phyloP scores from a whole-genome alignment of 345 rosid species.

The Toxicodendron radicans region DNA sequence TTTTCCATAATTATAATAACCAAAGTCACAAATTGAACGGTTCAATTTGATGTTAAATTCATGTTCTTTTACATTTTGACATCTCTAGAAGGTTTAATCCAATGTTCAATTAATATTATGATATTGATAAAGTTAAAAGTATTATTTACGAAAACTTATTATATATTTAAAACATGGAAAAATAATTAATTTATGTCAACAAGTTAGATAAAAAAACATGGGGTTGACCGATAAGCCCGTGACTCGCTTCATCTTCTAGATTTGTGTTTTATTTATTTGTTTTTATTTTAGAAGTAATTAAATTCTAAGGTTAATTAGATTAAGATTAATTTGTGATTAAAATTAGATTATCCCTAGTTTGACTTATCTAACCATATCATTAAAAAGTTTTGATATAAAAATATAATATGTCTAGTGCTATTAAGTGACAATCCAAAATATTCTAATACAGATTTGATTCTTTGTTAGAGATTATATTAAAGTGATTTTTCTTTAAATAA shows the following conservation, averaged over 20 bases:
- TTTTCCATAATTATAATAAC: not conserved
- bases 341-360: not conserved
- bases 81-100: no score
- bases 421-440: conserved; percentile 1
- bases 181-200: not conserved
- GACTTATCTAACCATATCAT: not conserved
- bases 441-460: conserved; percentile 15
- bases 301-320: not conserved
- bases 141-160: no score
- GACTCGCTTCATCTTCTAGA: not conserved
- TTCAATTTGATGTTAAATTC: not conserved
- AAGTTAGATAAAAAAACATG: not conserved
- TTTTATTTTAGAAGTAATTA: no score
- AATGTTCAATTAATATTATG: no score
- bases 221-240: conserved; percentile 15
- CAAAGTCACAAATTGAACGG: not conserved
- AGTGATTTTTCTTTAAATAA: no score
- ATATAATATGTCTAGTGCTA: not conserved
- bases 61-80: no score
- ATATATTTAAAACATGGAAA: not conserved
- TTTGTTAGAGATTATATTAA: not conserved
- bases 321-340: not conserved
- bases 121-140: no score
- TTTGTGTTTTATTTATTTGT: no score
- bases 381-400: not conserved